A percentile compares a stretch with the other conserved stretches of the same genome.
Conservation (phyloP, 352 stramenopile genomes). For the Pilasporangium apinafurcum region DNA sequence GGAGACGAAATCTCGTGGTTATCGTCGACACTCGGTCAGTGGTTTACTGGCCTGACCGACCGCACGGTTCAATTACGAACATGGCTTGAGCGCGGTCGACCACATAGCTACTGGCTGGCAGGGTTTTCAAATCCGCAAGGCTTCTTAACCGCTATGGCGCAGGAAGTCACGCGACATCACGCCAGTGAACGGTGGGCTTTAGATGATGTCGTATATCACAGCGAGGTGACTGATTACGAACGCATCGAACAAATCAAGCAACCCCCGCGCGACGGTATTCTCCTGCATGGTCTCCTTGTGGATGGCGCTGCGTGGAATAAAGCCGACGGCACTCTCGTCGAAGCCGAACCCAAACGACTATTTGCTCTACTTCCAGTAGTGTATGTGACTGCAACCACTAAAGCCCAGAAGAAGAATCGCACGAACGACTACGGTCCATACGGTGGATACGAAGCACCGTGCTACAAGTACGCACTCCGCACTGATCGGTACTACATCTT, state of each 20-base stretch:
- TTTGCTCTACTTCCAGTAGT: constrained; percentile 69
- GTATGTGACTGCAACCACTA: constrained; percentile 72
- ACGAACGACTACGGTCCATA: constrained; percentile 71
- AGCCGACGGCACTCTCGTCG: constrained; percentile 60
- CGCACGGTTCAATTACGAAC: constrained; percentile 45
- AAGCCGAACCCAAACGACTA: constrained; percentile 72
- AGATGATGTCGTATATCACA: constrained; percentile 76
- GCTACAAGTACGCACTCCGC: constrained; percentile 72
- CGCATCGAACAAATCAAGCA: constrained; percentile 73
- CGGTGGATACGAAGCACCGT: constrained; percentile 67
- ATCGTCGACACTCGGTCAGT: constrained; percentile 53
- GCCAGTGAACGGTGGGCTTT: constrained; percentile 70
- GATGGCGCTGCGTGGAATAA: constrained; percentile 74
- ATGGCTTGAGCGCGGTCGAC: constrained; percentile 59
- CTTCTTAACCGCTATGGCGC: constrained; percentile 71
- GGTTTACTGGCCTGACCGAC: constrained; percentile 59
- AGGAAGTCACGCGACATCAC: constrained; percentile 68
- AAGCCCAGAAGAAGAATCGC: constrained; percentile 68
- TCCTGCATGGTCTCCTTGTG: constrained; percentile 67
- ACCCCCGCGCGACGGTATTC: constrained; percentile 58
- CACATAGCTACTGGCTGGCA: constrained; percentile 68
- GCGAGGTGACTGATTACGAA: constrained; percentile 79
- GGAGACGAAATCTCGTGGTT: constrained; percentile 72
- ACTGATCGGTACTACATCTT: constrained; percentile 80
- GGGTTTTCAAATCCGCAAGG: constrained; percentile 73